Evolutionary conservation across 1,284 basidiomycete genomes (phyloP), one percentile per base, ranked within the genome.

Genomic region (Volvariella surrecta): DNA sequence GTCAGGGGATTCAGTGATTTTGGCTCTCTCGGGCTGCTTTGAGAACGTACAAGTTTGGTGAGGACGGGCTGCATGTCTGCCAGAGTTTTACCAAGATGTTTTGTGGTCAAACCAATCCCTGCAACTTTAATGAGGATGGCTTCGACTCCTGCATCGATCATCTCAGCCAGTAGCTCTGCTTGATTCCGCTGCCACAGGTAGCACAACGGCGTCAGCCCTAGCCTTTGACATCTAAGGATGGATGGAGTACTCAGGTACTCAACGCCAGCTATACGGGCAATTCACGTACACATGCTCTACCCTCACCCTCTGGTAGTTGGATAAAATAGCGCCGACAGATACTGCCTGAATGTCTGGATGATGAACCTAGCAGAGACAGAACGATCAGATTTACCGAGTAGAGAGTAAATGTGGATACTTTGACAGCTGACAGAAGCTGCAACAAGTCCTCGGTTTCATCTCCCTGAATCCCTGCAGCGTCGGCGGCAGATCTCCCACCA

Each of bases 361-460:
- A 35, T 71, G 66, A 9, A 63, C 60, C 91, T 95, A 48, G 39
- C 16, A 40, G 24, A 13, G 13, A 21, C 9, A 39, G 19, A 24
- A 18, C 6, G 21, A 18, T 15, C 37, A 37, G n/a, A 35, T 37
- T 19, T 21, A 34, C 2, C 13, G 37, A 8, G 31, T 7, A 40
- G 45, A 28, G 21, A 22, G n/a, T 9, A 44, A 38, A 21, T 11
- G n/a, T 41, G 11, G 17, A 47, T 50, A 91, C 92, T 74, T 92
- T 86, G 47, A 99, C 90, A 15, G 72, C 63, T 4, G 63, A 65
- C 15, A 99, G 67, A 17, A 99, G 64, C n/a, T 69, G 73, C 52
- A 79, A 83, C 32, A 99, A 71, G 64, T 99, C 96, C 58, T 99
- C 96, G 0, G 96, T 99, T 66, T 99, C 96, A 62, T 99, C 96